Conservation (phyloP, 306 rosid species). For the Calophaca sinica region DNA sequence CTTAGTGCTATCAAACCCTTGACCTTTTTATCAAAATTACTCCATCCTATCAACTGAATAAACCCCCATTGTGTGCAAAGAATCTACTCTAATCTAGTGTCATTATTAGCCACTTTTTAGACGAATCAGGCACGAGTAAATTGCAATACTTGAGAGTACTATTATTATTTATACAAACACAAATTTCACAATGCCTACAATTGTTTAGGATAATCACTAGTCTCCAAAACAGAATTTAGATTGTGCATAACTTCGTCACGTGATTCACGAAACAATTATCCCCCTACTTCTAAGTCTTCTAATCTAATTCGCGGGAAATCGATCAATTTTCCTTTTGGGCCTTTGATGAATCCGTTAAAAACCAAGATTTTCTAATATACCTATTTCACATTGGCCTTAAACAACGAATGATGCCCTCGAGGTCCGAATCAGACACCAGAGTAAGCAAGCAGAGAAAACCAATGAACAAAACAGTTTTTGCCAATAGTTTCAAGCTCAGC, state of each 20-base stretch:
- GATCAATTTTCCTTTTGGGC: background rate
- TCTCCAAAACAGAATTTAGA: too few species aligned
- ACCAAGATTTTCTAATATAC: background rate
- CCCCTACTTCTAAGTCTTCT: background rate
- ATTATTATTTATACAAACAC: too few species aligned
- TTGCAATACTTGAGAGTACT: too few species aligned
- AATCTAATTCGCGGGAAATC: background rate
- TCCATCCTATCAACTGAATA: too few species aligned
- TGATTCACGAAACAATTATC: background rate
- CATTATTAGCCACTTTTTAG: too few species aligned
- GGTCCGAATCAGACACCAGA: conserved; percentile 36
- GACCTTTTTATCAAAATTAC: too few species aligned
- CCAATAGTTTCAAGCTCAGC: conserved; percentile 1
- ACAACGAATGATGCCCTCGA: background rate
- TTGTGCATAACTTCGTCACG: background rate
- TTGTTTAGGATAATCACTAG: too few species aligned
- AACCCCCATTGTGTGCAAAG: too few species aligned
- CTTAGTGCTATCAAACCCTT: too few species aligned
- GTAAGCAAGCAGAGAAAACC: background rate
- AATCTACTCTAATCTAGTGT: too few species aligned
- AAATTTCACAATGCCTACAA: too few species aligned
- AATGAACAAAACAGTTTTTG: background rate
- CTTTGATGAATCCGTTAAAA: background rate
- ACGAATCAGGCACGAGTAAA: too few species aligned
- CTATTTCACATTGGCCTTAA: background rate